A percentile compares a stretch with the other conserved stretches of the same genome.
Conservation (phyloP, 1,284 basidiomycete genomes). For the Leccinum ponderosum region DNA sequence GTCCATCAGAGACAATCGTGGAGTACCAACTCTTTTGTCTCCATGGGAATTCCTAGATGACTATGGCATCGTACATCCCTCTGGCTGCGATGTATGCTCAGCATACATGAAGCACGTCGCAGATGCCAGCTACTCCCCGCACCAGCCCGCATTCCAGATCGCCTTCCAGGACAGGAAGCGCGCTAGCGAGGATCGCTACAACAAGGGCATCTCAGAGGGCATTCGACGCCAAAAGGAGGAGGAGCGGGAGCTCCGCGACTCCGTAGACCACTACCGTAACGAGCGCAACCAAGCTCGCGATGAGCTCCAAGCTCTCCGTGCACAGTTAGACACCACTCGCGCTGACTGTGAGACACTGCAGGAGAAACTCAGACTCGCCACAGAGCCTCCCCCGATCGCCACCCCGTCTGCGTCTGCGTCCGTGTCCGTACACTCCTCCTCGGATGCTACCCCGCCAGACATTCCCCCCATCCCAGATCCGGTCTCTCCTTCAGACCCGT, state of each 20-base stretch:
- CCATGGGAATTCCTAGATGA: constrained; percentile 42
- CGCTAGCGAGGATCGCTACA: constrained; percentile 32
- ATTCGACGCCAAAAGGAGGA: constrained; percentile 37
- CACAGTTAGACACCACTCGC: constrained; percentile 38
- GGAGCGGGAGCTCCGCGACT: constrained; percentile 32
- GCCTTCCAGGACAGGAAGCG: constrained; percentile 42
- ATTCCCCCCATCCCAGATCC: constrained; percentile 3
- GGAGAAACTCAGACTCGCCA: constrained; percentile 22
- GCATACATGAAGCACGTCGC: constrained; percentile 44
- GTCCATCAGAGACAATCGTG: constrained; percentile 30
- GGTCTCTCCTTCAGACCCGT: constrained; percentile 8
- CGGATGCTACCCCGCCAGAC: constrained; percentile 1
- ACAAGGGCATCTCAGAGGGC: constrained; percentile 33
- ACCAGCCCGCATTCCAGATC: constrained; percentile 38
- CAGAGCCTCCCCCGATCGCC: constrained; percentile 7
- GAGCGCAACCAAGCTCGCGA: constrained; percentile 37
- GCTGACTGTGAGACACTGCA: constrained; percentile 36
- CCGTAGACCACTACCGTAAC: constrained; percentile 33
- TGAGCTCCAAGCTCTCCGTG: constrained; percentile 35
- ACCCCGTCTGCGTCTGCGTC: constrained; percentile 2
- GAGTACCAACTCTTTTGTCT: constrained; percentile 34
- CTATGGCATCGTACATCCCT: constrained; percentile 44
- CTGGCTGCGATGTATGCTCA: constrained; percentile 40
- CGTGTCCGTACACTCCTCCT: background rate
- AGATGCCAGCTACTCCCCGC: constrained; percentile 38